Evolutionary conservation across 148 eudicot species (phyloP).

Genomic region (Chenopodium formosanum): DNA sequence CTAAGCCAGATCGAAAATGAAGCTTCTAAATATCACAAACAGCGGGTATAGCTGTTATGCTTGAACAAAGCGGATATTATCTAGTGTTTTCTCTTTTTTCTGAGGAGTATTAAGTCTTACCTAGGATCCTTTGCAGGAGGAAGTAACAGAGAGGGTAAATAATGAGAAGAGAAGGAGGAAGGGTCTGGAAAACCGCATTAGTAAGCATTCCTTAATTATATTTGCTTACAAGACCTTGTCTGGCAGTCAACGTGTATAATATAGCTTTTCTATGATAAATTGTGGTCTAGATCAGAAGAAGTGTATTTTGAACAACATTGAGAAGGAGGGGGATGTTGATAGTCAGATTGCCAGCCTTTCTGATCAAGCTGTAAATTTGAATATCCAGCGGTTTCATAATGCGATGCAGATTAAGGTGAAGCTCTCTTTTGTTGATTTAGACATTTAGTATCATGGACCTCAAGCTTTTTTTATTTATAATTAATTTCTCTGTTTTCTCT

Average conservation of each 20-base stretch:
- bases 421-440: constrained; percentile 7
- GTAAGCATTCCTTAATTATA: constrained; percentile 46
- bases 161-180: constrained; percentile 51
- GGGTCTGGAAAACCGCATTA: constrained; percentile 54
- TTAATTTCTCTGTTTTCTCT: not conserved
- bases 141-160: constrained; percentile 35
- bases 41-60: constrained; percentile 56
- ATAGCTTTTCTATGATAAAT: constrained; percentile 14
- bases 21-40: constrained; percentile 61
- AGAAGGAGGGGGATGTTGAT: constrained; percentile 60
- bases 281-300: constrained; percentile 53
- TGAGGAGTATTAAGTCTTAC: not conserved
- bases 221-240: not conserved
- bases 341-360: constrained; percentile 48
- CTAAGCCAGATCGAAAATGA: constrained; percentile 62
- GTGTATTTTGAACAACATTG: constrained; percentile 41
- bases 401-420: constrained; percentile 66
- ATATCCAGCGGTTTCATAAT: constrained; percentile 49
- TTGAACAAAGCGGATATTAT: not conserved
- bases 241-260: not conserved
- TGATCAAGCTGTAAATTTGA: constrained; percentile 49
- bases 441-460: not conserved
- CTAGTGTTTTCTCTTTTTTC: not conserved
- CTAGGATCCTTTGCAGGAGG: constrained; percentile 49
- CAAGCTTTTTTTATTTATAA: not conserved